Evolutionary conservation across 345 rosid genomes (phyloP), one percentile per base, ranked within the genome.

Genomic region (Aquilaria sinensis): DNA sequence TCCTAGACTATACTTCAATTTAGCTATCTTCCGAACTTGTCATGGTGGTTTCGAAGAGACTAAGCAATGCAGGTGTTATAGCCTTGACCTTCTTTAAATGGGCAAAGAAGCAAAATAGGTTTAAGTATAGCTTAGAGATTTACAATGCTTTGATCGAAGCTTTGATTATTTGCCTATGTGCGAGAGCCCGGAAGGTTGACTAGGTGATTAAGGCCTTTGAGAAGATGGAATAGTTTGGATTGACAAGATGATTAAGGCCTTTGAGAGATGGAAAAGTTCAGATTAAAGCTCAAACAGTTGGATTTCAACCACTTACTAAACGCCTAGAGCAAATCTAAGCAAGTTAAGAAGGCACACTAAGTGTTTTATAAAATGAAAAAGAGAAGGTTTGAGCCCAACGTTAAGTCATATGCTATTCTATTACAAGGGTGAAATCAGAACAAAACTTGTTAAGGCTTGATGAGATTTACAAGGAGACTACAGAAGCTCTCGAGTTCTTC

Each of bases 351-450:
- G 58, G 97, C 96, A 66, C 96, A 89, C 54, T 65, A 85, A 79
- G 79, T 92, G 92, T 85, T 89, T 58, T 97, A 92, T 60, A 79
- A 76, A 83, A 87, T 89, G 87, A 85, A 79, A 52, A 86, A 70
- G 57, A 85, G 72, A 65, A 83, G 78, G 64, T 85, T 92, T 64
- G 60, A 54, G 29, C 85, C 94, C 29, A 88, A 87, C 74, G 66
- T 87, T 2, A 87, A 87, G 81, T 78, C 92, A 0, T 87, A 76
- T 32, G 80, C 97, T 8, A 89, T 89, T 70, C 72, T 89, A 70
- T 78, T 89, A 29, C 88, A 89, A 74, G 94, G 98, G 13, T 92
- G 97, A 91, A 88, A 93, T 41, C 83, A 63, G 90, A 78, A 69
- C 72, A 63, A 70, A 80, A 85, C 69, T 68, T 85, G 60, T 70